These are phyloP conservation scores for Jatropha multifida DNA, from an alignment of 441 rosid genomes.

Conservation along the genomic window DNA sequence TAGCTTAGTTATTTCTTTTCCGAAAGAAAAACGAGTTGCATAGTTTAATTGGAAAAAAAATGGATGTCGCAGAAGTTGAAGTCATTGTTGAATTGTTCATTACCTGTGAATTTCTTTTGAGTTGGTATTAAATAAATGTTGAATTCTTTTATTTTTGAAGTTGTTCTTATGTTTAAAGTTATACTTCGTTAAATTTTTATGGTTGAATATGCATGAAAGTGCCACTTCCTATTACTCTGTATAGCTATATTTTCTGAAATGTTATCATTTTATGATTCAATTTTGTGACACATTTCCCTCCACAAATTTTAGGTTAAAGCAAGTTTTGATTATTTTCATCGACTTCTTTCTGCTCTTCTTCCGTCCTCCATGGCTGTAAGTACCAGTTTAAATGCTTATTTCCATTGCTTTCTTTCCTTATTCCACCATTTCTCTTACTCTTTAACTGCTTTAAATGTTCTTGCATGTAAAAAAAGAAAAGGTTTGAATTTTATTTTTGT, in stretches of 20 bases:
- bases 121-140: too few species aligned
- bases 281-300: neutral
- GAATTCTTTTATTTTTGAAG: too few species aligned
- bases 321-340: neutral
- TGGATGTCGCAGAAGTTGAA: too few species aligned
- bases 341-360: neutral
- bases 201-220: neutral
- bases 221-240: neutral
- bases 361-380: slow-evolving; percentile 27
- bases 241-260: neutral
- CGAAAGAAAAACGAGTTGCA: too few species aligned
- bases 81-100: too few species aligned
- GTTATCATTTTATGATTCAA: neutral
- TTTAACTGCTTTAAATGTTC: neutral
- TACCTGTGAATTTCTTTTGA: too few species aligned
- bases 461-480: neutral
- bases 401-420: neutral
- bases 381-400: neutral
- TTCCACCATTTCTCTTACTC: neutral
- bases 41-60: too few species aligned
- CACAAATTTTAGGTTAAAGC: neutral
- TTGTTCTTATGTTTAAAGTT: too few species aligned
- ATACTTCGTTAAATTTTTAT: too few species aligned
- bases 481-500: neutral
- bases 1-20: too few species aligned